phyloP scores from a whole-genome alignment of 2,329 filamentous ascomycete species.

The Alternaria sp. region DNA sequence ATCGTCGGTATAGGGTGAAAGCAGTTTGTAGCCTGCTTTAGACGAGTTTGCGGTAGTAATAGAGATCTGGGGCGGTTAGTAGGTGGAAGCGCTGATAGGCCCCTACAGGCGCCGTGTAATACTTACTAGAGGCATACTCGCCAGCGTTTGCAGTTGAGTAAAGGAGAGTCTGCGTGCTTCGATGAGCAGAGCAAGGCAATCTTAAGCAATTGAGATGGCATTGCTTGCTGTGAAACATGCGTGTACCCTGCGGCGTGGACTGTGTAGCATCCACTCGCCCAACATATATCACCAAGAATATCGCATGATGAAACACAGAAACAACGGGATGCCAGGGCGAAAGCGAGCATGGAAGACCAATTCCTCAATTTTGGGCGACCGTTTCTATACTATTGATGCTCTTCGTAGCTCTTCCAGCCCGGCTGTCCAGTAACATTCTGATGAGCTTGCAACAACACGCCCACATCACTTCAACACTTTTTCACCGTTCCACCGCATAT shows the following conservation, averaged over 20 bases:
- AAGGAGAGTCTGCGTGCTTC: not conserved
- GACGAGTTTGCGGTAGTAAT: slow-evolving; percentile 22
- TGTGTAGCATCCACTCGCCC: slow-evolving; percentile 34
- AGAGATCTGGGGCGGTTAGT: slow-evolving; percentile 30
- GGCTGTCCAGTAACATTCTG: slow-evolving; percentile 43
- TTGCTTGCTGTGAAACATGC: slow-evolving; percentile 35
- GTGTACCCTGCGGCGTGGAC: slow-evolving; percentile 24
- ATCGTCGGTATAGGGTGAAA: slow-evolving; percentile 39
- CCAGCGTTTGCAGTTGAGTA: slow-evolving; percentile 4
- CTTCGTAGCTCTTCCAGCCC: slow-evolving; percentile 40
- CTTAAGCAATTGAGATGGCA: slow-evolving; percentile 24
- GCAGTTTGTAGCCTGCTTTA: slow-evolving; percentile 29
- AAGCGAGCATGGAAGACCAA: slow-evolving; percentile 28
- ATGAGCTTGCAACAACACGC: slow-evolving; percentile 30
- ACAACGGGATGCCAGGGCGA: slow-evolving; percentile 10
- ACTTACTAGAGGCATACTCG: slow-evolving; percentile 38
- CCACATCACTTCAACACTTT: slow-evolving; percentile 19
- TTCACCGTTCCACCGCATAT: slow-evolving; percentile 24
- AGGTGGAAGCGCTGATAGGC: slow-evolving; percentile 20
- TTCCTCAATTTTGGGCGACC: slow-evolving; percentile 33
- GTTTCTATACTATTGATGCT: slow-evolving; percentile 47
- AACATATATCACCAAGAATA: slow-evolving; percentile 11
- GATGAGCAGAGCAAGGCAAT: slow-evolving; percentile 15
- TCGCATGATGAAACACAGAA: slow-evolving; percentile 37
- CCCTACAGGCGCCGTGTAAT: slow-evolving; percentile 19